These are phyloP conservation scores for Ophiostoma pallidulum DNA, from an alignment of 2,329 filamentous ascomycete genomes.

Conservation along the genomic window DNA sequence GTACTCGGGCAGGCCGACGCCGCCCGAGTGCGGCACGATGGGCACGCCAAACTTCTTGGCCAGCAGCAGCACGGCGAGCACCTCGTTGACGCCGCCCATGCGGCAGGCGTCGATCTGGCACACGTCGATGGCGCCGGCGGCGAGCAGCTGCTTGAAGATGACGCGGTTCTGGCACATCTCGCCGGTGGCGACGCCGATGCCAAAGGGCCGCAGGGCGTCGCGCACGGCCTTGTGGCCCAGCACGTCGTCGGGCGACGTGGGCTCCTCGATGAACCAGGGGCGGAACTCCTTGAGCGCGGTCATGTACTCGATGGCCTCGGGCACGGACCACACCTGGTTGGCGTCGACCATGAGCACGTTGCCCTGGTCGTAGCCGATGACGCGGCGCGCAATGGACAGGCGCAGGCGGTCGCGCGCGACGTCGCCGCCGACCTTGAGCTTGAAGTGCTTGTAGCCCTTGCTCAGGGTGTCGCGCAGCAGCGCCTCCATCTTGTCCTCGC, in stretches of 20 bases:
- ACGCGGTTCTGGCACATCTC: constrained; percentile 96
- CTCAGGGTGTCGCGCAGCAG: constrained; percentile 64
- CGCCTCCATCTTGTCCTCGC: constrained; percentile 73
- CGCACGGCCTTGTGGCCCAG: constrained; percentile 79
- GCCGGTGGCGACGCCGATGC: constrained; percentile 79
- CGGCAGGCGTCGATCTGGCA: constrained; percentile 88
- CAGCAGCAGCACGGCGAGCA: constrained; percentile 79
- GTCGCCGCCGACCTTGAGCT: constrained; percentile 75
- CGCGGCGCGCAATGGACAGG: constrained; percentile 61
- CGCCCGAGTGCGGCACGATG: constrained; percentile 81
- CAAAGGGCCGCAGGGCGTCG: constrained; percentile 63
- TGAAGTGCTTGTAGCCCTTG: constrained; percentile 77
- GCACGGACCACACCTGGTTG: constrained; percentile 87
- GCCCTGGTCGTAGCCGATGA: constrained; percentile 46
- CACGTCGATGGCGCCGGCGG: constrained; percentile 71
- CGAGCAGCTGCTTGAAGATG: constrained; percentile 85
- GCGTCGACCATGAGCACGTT: constrained; percentile 89
- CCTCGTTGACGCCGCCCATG: constrained; percentile 84
- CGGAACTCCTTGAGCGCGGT: constrained; percentile 70
- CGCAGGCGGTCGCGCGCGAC: constrained; percentile 63
- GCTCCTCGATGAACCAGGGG: constrained; percentile 93
- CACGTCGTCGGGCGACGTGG: constrained; percentile 81
- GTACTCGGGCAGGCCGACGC: constrained; percentile 86
- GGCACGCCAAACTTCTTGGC: constrained; percentile 71
- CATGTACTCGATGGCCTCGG: constrained; percentile 84